phyloP scores from a whole-genome alignment of 2,329 filamentous ascomycete genomes.

The Stagonosporopsis vannaccii region DNA sequence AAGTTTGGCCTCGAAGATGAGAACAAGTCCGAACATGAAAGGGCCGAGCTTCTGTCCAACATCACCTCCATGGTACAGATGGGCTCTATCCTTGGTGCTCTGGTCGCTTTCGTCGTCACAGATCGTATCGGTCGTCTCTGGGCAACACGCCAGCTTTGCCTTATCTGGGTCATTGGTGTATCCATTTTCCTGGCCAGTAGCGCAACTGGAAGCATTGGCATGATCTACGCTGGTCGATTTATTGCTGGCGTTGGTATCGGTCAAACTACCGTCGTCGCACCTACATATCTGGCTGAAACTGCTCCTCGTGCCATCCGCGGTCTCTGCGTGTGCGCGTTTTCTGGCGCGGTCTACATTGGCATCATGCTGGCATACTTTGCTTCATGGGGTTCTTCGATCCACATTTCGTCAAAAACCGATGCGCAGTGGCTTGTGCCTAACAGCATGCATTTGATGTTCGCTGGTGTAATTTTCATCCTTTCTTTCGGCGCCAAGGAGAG shows the following conservation, averaged over 20 bases:
- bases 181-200: constrained; percentile 50
- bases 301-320: constrained; percentile 73
- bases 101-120: constrained; percentile 64
- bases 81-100: constrained; percentile 74
- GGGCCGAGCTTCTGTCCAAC: constrained; percentile 60
- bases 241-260: constrained; percentile 72
- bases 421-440: constrained; percentile 70
- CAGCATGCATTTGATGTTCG: constrained; percentile 79
- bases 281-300: constrained; percentile 77
- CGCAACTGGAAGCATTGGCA: constrained; percentile 48
- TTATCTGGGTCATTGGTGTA: constrained; percentile 52
- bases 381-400: constrained; percentile 62
- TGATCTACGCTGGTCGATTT: constrained; percentile 71
- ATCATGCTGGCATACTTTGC: constrained; percentile 83
- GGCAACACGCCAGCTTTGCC: constrained; percentile 53
- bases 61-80: constrained; percentile 84
- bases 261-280: constrained; percentile 71
- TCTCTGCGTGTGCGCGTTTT: constrained; percentile 75
- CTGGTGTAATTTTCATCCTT: constrained; percentile 72
- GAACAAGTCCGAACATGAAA: constrained; percentile 36
- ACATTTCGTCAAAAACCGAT: constrained; percentile 57
- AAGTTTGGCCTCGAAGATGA: constrained; percentile 49
- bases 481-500: constrained; percentile 75
- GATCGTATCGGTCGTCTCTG: constrained; percentile 53
- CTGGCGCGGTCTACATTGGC: constrained; percentile 73